Base-by-base conservation (phyloP, 345 rosid species). In the Eutrema heterophyllum region DNA sequence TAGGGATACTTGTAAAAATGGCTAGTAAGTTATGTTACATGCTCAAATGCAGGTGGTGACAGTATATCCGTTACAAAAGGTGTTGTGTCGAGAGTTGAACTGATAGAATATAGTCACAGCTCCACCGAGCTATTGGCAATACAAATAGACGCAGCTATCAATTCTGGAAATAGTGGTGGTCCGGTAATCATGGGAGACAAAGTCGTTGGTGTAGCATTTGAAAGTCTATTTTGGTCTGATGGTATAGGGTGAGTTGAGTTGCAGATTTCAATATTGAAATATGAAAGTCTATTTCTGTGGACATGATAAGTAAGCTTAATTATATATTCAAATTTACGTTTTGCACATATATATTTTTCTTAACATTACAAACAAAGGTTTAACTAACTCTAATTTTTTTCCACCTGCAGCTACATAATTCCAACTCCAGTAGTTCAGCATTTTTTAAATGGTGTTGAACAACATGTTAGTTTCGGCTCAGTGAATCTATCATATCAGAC, bases 91-190 rank as follows among this genome's bases (percentile, higher is more conserved):
- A 84, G 96, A 75, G 88, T 90, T 80, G 93, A 88, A 76, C 88
- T 87, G 39, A 83, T 86, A 33, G 86, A 85, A 53, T 87, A 89
- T 52, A 84, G 70, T 2, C 96, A 87, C 16, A 87, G 91, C 78
- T 83, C 88, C 7, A 80, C 88, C 26, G 85, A 86, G 78, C 82
- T 89, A 45, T 79, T 87, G 87, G 90, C 89, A 13, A 86, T 89
- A 79, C 92, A 89, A 80, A 86, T 88, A 50, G 91, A 90, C 71
- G 93, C 96, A 7, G 91, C 93, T 54, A 90, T 90, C 63, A 90
- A 88, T 79, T 84, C 86, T 0, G 93, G 91, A 50, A 86, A 88
- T 50, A 86, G 93, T 53, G 90, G 96, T 33, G 90, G 93, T 7
- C 96, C 93, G 2, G 91, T 89, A 51, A 78, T 90, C 44, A 88